Percentiles rank a stretch among this genome's conserved stretches.
Conservation (phyloP, 1,284 basidiomycete species). For the Pseudozyma tsukubaensis region DNA sequence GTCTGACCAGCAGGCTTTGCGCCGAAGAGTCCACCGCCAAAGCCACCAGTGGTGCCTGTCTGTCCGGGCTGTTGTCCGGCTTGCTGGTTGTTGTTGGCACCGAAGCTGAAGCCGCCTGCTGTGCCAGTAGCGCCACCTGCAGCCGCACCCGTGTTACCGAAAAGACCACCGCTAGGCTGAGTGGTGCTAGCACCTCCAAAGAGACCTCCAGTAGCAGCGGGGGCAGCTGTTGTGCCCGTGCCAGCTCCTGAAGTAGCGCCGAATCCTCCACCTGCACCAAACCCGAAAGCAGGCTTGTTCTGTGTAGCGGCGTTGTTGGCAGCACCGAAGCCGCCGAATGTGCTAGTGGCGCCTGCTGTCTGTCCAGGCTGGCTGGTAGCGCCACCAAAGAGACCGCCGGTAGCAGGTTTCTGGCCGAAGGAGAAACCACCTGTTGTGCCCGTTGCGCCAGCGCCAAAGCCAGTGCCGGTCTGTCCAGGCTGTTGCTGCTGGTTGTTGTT, state of each 20-base stretch:
- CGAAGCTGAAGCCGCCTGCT: constrained; percentile 53
- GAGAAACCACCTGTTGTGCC: constrained; percentile 47
- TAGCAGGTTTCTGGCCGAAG: constrained; percentile 56
- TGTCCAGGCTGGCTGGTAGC: constrained; percentile 47
- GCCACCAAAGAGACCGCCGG: constrained; percentile 73
- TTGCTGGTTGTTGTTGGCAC: constrained; percentile 42
- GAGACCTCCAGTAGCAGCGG: constrained; percentile 69
- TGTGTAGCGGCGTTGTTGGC: constrained; percentile 37
- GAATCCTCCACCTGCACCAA: constrained; percentile 52
- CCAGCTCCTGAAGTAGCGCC: constrained; percentile 41
- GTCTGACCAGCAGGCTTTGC: constrained; percentile 59
- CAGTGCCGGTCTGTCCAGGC: constrained; percentile 28
- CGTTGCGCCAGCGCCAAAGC: constrained; percentile 45
- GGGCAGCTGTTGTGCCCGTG: constrained; percentile 45
- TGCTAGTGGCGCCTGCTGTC: constrained; percentile 50
- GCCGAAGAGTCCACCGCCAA: constrained; percentile 63
- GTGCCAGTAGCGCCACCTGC: constrained; percentile 26
- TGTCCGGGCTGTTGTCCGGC: constrained; percentile 40
- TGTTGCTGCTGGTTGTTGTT: constrained; percentile 40
- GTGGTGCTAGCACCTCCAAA: constrained; percentile 66
- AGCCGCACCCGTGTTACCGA: constrained; percentile 33
- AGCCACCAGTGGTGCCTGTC: constrained; percentile 46
- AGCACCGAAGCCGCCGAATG: constrained; percentile 61
- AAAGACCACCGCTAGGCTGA: constrained; percentile 54
- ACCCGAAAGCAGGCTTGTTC: constrained; percentile 64